Conservation (phyloP, 2,329 filamentous ascomycete species). For the Pyrenophora tritici-repentis region DNA sequence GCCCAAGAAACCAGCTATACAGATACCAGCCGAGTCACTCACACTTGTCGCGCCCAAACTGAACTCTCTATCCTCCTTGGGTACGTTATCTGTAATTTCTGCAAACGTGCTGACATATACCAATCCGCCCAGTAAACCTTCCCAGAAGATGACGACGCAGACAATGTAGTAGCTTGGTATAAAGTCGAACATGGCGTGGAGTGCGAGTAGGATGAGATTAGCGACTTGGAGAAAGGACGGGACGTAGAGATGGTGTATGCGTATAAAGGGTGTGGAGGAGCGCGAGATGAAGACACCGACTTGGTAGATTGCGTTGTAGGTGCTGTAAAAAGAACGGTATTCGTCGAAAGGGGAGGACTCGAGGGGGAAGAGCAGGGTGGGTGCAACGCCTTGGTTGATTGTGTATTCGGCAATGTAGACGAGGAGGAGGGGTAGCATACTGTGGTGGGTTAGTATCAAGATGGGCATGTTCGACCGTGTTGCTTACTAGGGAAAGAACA, state of each 20-base stretch:
- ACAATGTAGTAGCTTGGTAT: constrained; percentile 65
- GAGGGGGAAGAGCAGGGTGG: constrained; percentile 86
- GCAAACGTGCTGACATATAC: constrained; percentile 93
- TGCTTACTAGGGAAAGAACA: constrained; percentile 73
- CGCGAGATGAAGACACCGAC: constrained; percentile 93
- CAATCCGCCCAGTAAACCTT: constrained; percentile 84
- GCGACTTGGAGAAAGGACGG: constrained; percentile 80
- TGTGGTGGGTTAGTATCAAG: constrained; percentile 30
- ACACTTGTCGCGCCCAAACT: constrained; percentile 88
- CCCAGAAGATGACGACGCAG: constrained; percentile 88
- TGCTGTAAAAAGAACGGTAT: constrained; percentile 88
- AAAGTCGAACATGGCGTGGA: constrained; percentile 70
- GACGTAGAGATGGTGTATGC: constrained; percentile 78
- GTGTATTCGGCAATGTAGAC: constrained; percentile 97
- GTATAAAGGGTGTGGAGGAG: constrained; percentile 84
- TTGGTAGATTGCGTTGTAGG: constrained; percentile 94
- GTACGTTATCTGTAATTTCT: constrained; percentile 85
- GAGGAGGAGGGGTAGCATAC: constrained; percentile 86
- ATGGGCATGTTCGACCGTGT: not conserved
- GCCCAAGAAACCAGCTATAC: constrained; percentile 80
- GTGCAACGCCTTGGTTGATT: constrained; percentile 93
- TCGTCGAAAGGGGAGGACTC: constrained; percentile 74
- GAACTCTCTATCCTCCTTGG: constrained; percentile 81
- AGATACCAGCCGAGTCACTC: constrained; percentile 89
- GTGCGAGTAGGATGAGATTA: constrained; percentile 74